Evolutionary conservation across 1,284 basidiomycete genomes (phyloP).

Genomic region (Malassezia japonica): DNA sequence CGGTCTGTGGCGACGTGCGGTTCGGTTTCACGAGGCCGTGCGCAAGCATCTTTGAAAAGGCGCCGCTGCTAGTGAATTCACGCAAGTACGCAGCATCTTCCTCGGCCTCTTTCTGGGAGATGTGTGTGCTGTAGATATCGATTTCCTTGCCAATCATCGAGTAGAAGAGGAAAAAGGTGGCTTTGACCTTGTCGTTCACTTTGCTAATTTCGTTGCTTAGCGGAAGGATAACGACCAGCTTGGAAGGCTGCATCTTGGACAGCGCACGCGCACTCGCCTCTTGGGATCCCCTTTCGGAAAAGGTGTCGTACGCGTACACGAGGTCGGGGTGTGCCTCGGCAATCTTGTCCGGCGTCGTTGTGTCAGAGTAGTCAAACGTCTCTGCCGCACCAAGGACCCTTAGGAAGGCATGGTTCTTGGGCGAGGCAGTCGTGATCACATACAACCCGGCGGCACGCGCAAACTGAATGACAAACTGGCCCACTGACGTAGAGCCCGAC

Average conservation of each 20-base stretch:
- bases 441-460: slow-evolving; percentile 52
- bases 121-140: slow-evolving; percentile 17
- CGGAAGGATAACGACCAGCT: slow-evolving; percentile 33
- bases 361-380: slow-evolving; percentile 53
- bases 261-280: slow-evolving; percentile 28
- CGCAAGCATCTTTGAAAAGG: slow-evolving; percentile 25
- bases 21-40: slow-evolving; percentile 29
- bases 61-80: slow-evolving; percentile 19
- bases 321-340: slow-evolving; percentile 34
- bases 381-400: slow-evolving; percentile 36
- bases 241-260: slow-evolving; percentile 21
- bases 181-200: slow-evolving; percentile 31
- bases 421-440: slow-evolving; percentile 51
- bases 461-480: slow-evolving; percentile 51
- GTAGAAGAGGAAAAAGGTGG: slow-evolving; percentile 34
- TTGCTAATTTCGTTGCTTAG: slow-evolving; percentile 28
- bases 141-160: slow-evolving; percentile 23
- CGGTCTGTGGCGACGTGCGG: slow-evolving; percentile 26
- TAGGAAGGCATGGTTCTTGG: slow-evolving; percentile 37
- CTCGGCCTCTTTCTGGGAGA: slow-evolving; percentile 21
- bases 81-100: slow-evolving; percentile 7
- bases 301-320: slow-evolving; percentile 36
- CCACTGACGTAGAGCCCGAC: slow-evolving; percentile 55
- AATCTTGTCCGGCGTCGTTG: slow-evolving; percentile 33
- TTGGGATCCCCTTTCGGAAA: slow-evolving; percentile 38